Base-by-base conservation (phyloP, 352 stramenopile genomes). In the Phytopythium litorale region DNA sequence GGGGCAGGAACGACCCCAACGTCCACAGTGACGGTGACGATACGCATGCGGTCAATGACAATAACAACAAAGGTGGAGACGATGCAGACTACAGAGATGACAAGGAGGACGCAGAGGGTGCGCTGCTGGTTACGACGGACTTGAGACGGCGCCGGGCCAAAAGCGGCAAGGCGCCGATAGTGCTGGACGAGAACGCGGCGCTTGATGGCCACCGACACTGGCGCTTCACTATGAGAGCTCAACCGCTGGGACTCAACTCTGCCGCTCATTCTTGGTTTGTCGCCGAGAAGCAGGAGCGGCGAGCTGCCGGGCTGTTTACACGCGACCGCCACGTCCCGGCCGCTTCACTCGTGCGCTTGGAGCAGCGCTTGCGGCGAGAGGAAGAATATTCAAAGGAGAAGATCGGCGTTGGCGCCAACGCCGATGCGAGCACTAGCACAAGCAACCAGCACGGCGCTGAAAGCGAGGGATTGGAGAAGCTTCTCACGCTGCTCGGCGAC, bases 281-380 rank as follows among this genome's bases (percentile, higher is more conserved):
- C 4, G 30, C 30, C 9, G 50, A 58, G 33, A 3, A 30, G 11
- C 6, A 58, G 33, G 28, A 21, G 35, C 52, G 33, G 3, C 18
- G 21, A 19, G 35, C 53, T 13, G 53, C 53, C 7, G 53, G 53
- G 19, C 12, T 58, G 35, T 58, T 58, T 7, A 18, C n/a, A 7
- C 0, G 32, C 5, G 23, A 37, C 21, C 2, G 3, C 4, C n/a
- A 12, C 53, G 35, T 23, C 4, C 13, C 33, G 7, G n/a, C 33
- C 12, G n/a, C 12, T 19, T 46, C 53, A 11, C 53, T 33, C 4
- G 32, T 58, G n/a, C 53, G 53, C n/a, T 35, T 58, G 32, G 53
- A 58, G 35, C 32, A 58, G 53, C 53, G 53, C 15, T 18, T 58
- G n/a, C 33, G 5, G 0, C 53, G 53, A 16, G 53, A 58, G 35